Base-by-base conservation (phyloP, 176 grass and related monocot genomes). In the Dendrocalamus sinicus region DNA sequence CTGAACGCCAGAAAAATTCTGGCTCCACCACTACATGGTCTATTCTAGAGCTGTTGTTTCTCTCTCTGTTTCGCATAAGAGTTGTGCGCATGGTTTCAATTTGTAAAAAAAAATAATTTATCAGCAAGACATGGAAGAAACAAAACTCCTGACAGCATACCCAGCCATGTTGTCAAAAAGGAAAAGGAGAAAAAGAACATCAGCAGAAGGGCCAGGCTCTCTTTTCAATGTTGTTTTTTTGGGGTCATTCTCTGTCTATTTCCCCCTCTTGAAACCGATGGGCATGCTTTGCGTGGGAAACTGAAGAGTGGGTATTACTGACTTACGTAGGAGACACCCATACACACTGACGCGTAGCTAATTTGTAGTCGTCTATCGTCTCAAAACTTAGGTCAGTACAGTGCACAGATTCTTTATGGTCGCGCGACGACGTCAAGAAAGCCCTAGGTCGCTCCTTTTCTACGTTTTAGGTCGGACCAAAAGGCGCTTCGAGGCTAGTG, bases 391-490 rank as follows among this genome's bases (percentile, higher is more conserved):
- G 55, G 66, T 72, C 74, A 54, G 76, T 47, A 32, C 37, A 20
- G 10, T 45, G 74, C 44, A 43, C 61, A 9, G 37, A 48, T 14
- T 58, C 32, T 35, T 68, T 53, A 13, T 51, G 4, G 64, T 54
- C 37, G 52, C 63, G 19, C 63, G 67, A 63, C 77, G 4, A 69
- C 72, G 44, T 65, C 63, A 86, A 82, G 54, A 0, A 45, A 45
- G 44, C 44, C 44, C 44, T 10, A 10, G 44, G 44, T 45, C 15
- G 63, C 54, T 2, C 19, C 8, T 22, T 71, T 81, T 76, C 77
- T 30, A 81, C 83, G 78, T 63, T 82, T 86, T 48, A 52, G 72
- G 72, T 83, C 66, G 68, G 68, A 37, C 69, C 43, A 79, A 11
- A 22, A 68, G 8, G 20, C 43, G 4, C 15, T 57, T 68, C 4